Evolutionary conservation across 2,329 filamentous ascomycete genomes (phyloP).

Genomic region (Apiospora saccharicola): DNA sequence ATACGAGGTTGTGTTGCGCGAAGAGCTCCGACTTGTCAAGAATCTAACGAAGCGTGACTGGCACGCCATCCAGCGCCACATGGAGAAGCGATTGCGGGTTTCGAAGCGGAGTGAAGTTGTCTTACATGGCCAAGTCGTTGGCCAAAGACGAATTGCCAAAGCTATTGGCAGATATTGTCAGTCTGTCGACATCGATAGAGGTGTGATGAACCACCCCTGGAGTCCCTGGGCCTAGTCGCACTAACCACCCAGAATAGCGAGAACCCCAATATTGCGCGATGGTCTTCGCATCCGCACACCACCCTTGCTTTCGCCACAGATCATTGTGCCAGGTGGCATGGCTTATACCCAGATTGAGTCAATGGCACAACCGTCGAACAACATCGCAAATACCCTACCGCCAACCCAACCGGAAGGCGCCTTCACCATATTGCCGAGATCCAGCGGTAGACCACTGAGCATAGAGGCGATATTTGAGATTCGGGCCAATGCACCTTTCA

Average conservation of each 20-base stretch:
- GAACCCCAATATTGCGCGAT: not conserved
- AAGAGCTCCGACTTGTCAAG: not conserved
- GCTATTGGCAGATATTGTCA: not conserved
- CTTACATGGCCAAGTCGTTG: not conserved
- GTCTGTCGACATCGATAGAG: not conserved
- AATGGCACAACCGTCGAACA: not conserved
- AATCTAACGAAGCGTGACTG: not conserved
- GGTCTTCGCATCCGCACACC: not conserved
- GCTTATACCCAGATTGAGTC: not conserved
- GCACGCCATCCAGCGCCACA: not conserved
- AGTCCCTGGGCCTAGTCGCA: rapidly evolving
- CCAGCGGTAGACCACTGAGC: not conserved
- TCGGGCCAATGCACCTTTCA: not conserved
- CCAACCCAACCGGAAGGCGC: too few relatives aligned
- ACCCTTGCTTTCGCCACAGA: not conserved
- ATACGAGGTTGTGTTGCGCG: slow-evolving; percentile 13
- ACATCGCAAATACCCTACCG: not conserved
- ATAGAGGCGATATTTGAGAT: not conserved
- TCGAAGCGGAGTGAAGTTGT: not conserved
- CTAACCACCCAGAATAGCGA: not conserved
- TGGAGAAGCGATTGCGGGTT: not conserved
- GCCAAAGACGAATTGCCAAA: not conserved
- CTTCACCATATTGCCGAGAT: too few relatives aligned
- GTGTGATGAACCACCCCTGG: not conserved
- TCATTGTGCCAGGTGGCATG: too few relatives aligned